phyloP scores from a whole-genome alignment of 2,329 filamentous ascomycete species.

The Beauveria australis region DNA sequence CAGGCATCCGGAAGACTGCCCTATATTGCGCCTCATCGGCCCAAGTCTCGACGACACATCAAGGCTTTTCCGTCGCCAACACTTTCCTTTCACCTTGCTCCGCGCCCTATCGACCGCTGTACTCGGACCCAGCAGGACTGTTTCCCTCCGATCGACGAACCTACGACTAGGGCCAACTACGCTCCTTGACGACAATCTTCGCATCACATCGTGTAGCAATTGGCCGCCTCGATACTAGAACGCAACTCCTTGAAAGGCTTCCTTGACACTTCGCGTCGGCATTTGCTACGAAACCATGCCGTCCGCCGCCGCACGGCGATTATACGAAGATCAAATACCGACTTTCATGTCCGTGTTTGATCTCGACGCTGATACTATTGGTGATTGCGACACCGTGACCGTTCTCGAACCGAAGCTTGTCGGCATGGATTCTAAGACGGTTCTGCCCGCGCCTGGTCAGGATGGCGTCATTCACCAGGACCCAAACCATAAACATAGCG shows the following conservation, averaged over 20 bases:
- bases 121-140: conserved; percentile 10
- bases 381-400: conserved; percentile 45
- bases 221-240: neutral
- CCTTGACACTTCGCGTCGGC: neutral
- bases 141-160: conserved; percentile 7
- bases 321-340: conserved; percentile 64
- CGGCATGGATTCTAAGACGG: conserved; percentile 34
- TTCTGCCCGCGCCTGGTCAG: conserved; percentile 29
- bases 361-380: conserved; percentile 49
- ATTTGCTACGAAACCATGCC: conserved; percentile 40
- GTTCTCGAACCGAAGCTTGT: conserved; percentile 46
- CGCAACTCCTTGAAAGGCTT: neutral
- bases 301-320: conserved; percentile 50
- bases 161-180: neutral
- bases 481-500: conserved; percentile 58
- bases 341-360: conserved; percentile 71
- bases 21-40: conserved; percentile 4
- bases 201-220: neutral
- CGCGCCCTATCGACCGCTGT: conserved; percentile 16
- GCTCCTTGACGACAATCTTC: neutral
- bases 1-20: neutral
- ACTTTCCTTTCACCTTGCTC: conserved; percentile 15
- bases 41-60: conserved; percentile 10
- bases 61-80: neutral
- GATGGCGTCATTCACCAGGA: conserved; percentile 35